phyloP scores from a whole-genome alignment of 177 flowering plant genomes.

The Tripterygium wilfordii region DNA sequence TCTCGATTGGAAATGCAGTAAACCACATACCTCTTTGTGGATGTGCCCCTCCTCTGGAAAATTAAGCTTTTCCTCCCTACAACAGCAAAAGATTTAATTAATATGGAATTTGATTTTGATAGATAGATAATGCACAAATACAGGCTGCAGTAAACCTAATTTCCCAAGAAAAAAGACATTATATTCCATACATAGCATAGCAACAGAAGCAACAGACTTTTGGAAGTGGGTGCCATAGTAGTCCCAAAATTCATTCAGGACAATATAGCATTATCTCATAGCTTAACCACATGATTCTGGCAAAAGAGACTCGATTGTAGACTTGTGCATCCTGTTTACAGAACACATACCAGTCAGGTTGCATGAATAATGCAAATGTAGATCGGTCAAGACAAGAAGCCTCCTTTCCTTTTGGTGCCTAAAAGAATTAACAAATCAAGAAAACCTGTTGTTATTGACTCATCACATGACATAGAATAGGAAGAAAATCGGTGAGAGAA shows the following conservation, averaged over 20 bases:
- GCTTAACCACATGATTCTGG: no score
- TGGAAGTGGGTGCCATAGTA: no score
- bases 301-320: background rate
- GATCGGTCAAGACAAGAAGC: constrained; percentile 72
- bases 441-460: no score
- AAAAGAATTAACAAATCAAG: no score
- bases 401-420: constrained; percentile 83
- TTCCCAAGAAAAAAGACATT: no score
- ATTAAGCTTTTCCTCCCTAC: constrained; percentile 75
- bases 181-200: no score
- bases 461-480: no score
- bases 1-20: no score
- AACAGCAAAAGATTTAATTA: constrained; percentile 7
- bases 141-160: no score
- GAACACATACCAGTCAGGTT: constrained; percentile 83
- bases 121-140: background rate
- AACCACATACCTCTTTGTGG: constrained; percentile 58
- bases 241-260: background rate
- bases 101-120: background rate
- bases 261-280: background rate
- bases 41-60: constrained; percentile 55
- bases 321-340: no score
- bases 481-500: no score
- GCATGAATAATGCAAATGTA: constrained; percentile 95
- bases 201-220: no score